phyloP scores from a whole-genome alignment of 495 filamentous ascomycete species.

The Hypoxylon trugodes region DNA sequence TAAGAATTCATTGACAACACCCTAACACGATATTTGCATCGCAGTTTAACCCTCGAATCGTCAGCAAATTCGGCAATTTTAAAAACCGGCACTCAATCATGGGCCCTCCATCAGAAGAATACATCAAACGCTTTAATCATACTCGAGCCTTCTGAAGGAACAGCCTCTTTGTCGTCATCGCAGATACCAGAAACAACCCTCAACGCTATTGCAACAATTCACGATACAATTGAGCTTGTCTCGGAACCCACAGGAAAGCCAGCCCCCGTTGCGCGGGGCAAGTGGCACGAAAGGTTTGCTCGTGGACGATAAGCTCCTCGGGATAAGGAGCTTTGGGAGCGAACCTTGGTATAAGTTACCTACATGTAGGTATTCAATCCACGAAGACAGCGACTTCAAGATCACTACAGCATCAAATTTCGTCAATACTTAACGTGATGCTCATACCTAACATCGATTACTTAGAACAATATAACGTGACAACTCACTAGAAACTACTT shows the following conservation, averaged over 20 bases:
- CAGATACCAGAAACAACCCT: constrained; percentile 55
- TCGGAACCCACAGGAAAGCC: constrained; percentile 47
- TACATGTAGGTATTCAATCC: too few relatives aligned
- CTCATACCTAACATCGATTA: too few relatives aligned
- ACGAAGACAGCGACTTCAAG: too few relatives aligned
- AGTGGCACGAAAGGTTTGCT: constrained; percentile 91
- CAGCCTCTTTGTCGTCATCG: constrained; percentile 17
- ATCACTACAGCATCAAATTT: too few relatives aligned
- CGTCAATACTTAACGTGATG: too few relatives aligned
- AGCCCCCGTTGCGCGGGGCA: constrained; percentile 65
- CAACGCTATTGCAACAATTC: constrained; percentile 72
- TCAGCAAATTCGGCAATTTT: constrained; percentile 73
- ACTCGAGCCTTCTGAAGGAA: constrained; percentile 56
- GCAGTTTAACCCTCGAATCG: constrained; percentile 74
- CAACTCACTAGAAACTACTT: too few relatives aligned
- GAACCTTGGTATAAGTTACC: background rate
- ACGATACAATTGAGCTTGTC: constrained; percentile 76
- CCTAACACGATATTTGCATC: background rate
- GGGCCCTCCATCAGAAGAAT: constrained; percentile 85
- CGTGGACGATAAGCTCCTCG: constrained; percentile 46
- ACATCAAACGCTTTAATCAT: constrained; percentile 88
- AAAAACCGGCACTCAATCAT: constrained; percentile 74
- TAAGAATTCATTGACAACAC: background rate
- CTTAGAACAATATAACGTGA: too few relatives aligned
- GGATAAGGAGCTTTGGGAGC: background rate